Evolutionary conservation across 148 eudicot genomes (phyloP).

Genomic region (Diospyros lotus): DNA sequence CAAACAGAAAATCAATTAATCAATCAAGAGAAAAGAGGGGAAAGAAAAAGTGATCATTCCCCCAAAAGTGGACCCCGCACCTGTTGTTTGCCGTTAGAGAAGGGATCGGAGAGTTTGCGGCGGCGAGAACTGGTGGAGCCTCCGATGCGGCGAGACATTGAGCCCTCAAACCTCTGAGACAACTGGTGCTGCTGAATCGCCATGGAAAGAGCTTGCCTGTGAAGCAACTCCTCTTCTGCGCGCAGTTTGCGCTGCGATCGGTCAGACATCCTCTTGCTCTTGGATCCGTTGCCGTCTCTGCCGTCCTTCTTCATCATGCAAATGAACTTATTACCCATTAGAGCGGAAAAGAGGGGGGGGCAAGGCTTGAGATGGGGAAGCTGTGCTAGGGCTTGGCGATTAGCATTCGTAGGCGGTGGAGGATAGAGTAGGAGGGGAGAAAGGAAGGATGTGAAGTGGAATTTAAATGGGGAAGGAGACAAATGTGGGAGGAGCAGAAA

Average conservation of each 20-base stretch:
- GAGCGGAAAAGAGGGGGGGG: no score
- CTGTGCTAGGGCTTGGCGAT: no score
- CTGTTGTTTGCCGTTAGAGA: conserved; percentile 12
- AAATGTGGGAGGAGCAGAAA: no score
- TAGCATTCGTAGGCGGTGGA: no score
- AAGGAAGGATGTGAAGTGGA: no score
- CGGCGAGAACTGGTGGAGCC: conserved; percentile 71
- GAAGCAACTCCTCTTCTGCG: conserved; percentile 75
- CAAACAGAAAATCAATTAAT: neutral
- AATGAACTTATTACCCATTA: conserved; percentile 67
- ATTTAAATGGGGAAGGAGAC: no score
- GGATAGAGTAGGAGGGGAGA: no score
- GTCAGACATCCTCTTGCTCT: conserved; percentile 41
- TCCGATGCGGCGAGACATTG: conserved; percentile 78
- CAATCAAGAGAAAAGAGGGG: neutral
- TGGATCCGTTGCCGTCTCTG: conserved; percentile 26
- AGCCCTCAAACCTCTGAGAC: conserved; percentile 87
- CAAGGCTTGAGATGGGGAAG: no score
- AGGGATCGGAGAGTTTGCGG: conserved; percentile 49
- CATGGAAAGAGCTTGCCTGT: conserved; percentile 80
- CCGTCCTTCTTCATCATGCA: conserved; percentile 68
- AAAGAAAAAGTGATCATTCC: no score
- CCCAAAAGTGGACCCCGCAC: neutral
- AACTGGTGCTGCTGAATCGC: conserved; percentile 85
- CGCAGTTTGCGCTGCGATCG: conserved; percentile 53